Conservation (phyloP, 805 yeast species). For the Nakazawaea peltata region DNA sequence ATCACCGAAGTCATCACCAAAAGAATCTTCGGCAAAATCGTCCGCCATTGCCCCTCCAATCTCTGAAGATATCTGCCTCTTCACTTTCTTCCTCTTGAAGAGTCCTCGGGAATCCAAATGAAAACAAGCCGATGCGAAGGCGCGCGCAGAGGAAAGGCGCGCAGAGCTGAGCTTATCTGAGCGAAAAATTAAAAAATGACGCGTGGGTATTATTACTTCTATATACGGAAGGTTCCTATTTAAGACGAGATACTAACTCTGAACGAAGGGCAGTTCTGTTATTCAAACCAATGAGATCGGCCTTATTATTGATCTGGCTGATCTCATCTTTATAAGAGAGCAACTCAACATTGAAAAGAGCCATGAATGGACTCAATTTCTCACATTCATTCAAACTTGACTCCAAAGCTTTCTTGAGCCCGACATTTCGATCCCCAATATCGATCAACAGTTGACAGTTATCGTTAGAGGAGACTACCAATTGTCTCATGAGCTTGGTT, state of each 20-base stretch:
- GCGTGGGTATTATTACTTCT: no score
- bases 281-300: constrained; percentile 4
- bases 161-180: not conserved
- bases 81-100: no score
- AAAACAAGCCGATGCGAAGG: no score
- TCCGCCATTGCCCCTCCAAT: not conserved
- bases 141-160: no score
- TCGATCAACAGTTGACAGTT: constrained; percentile 50
- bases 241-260: constrained; percentile 1
- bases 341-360: constrained; percentile 52
- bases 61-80: not conserved
- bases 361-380: constrained; percentile 43
- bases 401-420: constrained; percentile 32
- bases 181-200: not conserved
- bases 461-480: constrained; percentile 53
- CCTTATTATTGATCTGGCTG: constrained; percentile 32
- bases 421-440: constrained; percentile 33
- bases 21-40: constrained; percentile 4
- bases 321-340: constrained; percentile 62
- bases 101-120: no score
- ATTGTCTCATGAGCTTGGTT: constrained; percentile 47
- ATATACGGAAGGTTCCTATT: no score
- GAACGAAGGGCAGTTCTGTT: constrained; percentile 6
- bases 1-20: constrained; percentile 17
- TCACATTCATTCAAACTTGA: constrained; percentile 46